A percentile compares a stretch with the other conserved stretches of the same genome.
phyloP scores from a whole-genome alignment of 371 early-diverging fungal genomes.

The Mucor saturninus region DNA sequence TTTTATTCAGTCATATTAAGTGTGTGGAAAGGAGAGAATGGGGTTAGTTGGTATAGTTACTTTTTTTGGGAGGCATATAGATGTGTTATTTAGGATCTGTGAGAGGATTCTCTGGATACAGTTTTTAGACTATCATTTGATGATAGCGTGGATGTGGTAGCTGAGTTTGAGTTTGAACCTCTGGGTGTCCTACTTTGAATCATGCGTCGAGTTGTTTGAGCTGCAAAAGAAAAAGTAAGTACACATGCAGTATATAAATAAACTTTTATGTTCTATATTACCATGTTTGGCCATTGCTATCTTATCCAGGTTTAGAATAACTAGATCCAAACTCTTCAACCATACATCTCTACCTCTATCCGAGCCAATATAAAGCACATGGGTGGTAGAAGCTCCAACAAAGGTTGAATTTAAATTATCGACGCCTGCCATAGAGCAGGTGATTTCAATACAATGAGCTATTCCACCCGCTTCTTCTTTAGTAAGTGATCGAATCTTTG shows the following conservation, averaged over 20 bases:
- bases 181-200: conserved; percentile 26
- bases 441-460: conserved; percentile 43
- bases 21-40: not conserved
- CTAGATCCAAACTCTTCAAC: conserved; percentile 31
- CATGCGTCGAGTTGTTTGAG: conserved; percentile 28
- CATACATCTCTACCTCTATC: conserved; percentile 37
- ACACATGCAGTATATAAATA: not conserved
- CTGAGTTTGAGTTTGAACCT: not conserved
- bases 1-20: not conserved
- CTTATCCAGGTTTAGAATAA: conserved; percentile 39
- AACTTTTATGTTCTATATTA: conserved; percentile 9
- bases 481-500: conserved; percentile 34
- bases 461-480: conserved; percentile 47
- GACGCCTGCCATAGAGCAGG: conserved; percentile 42
- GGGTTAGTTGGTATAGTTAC: not conserved
- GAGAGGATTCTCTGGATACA: conserved; percentile 1
- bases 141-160: conserved; percentile 10
- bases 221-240: conserved; percentile 3
- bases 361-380: conserved; percentile 35
- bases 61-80: not conserved
- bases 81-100: not conserved
- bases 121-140: conserved; percentile 1
- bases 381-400: conserved; percentile 37
- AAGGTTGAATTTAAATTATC: conserved; percentile 47
- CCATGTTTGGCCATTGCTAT: conserved; percentile 35